These are phyloP conservation scores for Inonotus hispidus DNA, from an alignment of 1,284 basidiomycete species.

Conservation along the genomic window DNA sequence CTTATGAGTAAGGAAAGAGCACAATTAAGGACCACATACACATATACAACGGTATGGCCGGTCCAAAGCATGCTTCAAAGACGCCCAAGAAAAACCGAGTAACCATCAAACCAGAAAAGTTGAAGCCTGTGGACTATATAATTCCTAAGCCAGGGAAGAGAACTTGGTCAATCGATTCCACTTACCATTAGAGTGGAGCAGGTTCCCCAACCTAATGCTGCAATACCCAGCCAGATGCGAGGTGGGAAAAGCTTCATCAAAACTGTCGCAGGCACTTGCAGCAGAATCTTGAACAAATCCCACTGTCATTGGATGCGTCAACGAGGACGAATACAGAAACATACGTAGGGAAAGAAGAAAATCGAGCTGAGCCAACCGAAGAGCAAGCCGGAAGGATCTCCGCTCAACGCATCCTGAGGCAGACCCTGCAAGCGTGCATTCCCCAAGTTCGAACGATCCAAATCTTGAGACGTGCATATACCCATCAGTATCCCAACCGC, in stretches of 20 bases:
- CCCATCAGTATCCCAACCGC: constrained; percentile 39
- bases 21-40: constrained; percentile 39
- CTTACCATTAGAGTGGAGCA: constrained; percentile 63
- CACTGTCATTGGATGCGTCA: neutral
- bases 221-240: constrained; percentile 56
- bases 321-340: constrained; percentile 22
- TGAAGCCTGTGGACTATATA: constrained; percentile 51
- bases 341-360: constrained; percentile 72
- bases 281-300: constrained; percentile 48
- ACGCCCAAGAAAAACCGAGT: constrained; percentile 57
- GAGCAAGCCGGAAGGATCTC: constrained; percentile 61
- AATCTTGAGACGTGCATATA: constrained; percentile 12
- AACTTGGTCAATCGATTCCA: constrained; percentile 27
- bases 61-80: constrained; percentile 71
- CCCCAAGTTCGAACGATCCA: constrained; percentile 47
- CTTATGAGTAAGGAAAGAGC: too few species aligned
- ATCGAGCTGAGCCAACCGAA: constrained; percentile 73
- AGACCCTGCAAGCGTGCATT: constrained; percentile 72
- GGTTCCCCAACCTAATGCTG: constrained; percentile 67
- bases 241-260: constrained; percentile 63
- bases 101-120: constrained; percentile 50
- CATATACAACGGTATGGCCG: constrained; percentile 69
- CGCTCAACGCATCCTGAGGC: constrained; percentile 53
- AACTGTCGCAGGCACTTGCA: constrained; percentile 62
- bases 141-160: neutral